Evolutionary conservation across 2,329 filamentous ascomycete genomes (phyloP).

Genomic region (Dactylonectria macrodidyma): DNA sequence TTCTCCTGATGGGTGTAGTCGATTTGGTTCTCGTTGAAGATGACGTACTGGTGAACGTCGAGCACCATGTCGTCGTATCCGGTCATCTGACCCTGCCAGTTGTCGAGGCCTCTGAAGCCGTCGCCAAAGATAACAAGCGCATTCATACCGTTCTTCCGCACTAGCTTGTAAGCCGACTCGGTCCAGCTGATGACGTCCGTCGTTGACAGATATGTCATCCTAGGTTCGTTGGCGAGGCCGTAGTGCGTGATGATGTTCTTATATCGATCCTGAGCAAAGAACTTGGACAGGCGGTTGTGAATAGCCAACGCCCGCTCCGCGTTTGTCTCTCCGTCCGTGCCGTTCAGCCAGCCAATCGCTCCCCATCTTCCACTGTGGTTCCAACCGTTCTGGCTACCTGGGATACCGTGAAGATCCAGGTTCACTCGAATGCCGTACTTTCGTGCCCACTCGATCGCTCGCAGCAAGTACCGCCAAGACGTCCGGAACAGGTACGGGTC

Average conservation of each 20-base stretch:
- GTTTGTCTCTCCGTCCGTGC: constrained; percentile 85
- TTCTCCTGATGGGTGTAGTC: constrained; percentile 86
- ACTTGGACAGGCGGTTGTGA: constrained; percentile 87
- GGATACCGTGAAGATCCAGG: constrained; percentile 91
- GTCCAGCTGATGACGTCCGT: constrained; percentile 85
- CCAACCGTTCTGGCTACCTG: constrained; percentile 97
- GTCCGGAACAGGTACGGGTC: constrained; percentile 92
- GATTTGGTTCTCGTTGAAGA: constrained; percentile 94
- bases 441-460: constrained; percentile 93
- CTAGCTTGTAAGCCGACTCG: constrained; percentile 76
- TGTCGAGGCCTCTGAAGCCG: constrained; percentile 90
- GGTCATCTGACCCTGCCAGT: constrained; percentile 90
- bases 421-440: constrained; percentile 95
- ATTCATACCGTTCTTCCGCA: constrained; percentile 83
- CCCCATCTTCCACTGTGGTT: constrained; percentile 93
- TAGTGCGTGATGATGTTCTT: constrained; percentile 94
- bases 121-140: constrained; percentile 89
- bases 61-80: constrained; percentile 81
- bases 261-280: constrained; percentile 95
- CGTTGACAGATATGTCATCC: constrained; percentile 81
- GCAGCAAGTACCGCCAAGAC: constrained; percentile 93
- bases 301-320: constrained; percentile 87
- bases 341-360: constrained; percentile 88
- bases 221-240: constrained; percentile 93
- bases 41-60: constrained; percentile 99